Conservation (phyloP, 176 grass and related monocot genomes). For the Cenchrus fungigraminus region DNA sequence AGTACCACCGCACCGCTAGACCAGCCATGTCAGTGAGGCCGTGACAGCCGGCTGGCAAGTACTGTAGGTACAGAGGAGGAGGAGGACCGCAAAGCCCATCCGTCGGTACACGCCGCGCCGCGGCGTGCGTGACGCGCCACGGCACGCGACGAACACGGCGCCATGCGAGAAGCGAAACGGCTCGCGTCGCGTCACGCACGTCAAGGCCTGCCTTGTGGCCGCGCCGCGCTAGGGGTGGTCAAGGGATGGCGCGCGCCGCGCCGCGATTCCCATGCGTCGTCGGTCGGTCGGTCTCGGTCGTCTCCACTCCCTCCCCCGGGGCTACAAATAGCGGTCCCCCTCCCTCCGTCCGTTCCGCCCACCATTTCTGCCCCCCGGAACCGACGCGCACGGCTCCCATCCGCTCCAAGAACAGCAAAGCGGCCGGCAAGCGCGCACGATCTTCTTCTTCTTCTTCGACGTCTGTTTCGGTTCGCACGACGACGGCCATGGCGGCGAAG, state of each 20-base stretch:
- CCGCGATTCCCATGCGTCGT: not conserved
- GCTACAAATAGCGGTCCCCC: slow-evolving; percentile 10
- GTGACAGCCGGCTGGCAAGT: too few species aligned
- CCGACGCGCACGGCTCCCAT: not conserved
- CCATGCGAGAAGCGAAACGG: not conserved
- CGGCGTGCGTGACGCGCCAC: too few species aligned
- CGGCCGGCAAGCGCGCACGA: not conserved
- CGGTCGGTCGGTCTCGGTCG: not conserved
- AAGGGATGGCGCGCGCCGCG: not conserved
- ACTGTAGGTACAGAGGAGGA: too few species aligned
- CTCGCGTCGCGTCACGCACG: not conserved
- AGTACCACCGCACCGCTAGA: too few species aligned
- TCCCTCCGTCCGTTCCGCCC: not conserved
- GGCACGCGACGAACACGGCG: too few species aligned
- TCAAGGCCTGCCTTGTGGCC: not conserved
- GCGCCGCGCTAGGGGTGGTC: not conserved
- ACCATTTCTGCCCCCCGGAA: not conserved
- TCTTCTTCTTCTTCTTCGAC: too few species aligned
- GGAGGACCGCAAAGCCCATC: too few species aligned
- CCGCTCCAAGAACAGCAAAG: not conserved
- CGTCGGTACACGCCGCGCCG: too few species aligned
- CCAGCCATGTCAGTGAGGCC: too few species aligned
- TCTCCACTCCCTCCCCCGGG: not conserved
- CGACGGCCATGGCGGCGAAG: slow-evolving; percentile 32
- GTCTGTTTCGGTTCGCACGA: not conserved